These are phyloP conservation scores for Geopyxis carbonaria DNA, from an alignment of 495 filamentous ascomycete genomes.

Conservation along the genomic window DNA sequence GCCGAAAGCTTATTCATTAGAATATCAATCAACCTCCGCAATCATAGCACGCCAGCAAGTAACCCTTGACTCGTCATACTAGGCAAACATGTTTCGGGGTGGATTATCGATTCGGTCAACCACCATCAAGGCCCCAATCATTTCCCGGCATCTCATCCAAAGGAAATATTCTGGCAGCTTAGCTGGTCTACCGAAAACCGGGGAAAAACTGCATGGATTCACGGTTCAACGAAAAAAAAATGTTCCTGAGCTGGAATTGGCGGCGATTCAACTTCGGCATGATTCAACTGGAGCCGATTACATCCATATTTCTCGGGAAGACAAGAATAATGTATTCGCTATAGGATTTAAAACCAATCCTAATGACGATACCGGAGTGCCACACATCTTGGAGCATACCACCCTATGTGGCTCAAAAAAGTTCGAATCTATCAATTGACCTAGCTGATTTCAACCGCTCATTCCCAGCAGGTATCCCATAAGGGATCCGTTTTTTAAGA, in stretches of 20 bases:
- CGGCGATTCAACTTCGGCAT: conserved; percentile 74
- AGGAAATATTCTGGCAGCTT: too few species aligned
- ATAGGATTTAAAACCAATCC: conserved; percentile 98
- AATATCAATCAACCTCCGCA: too few species aligned
- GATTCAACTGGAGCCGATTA: conserved; percentile 91
- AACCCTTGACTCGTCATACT: too few species aligned
- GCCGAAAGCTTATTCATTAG: too few species aligned
- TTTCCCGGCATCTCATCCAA: too few species aligned
- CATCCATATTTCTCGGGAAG: conserved; percentile 81
- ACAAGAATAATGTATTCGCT: conserved; percentile 98
- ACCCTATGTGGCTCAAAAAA: conserved; percentile 95
- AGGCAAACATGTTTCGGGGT: too few species aligned
- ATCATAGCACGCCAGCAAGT: too few species aligned
- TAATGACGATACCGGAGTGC: conserved; percentile 86
- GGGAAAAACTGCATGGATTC: conserved; percentile 82
- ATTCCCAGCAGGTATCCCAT: conserved; percentile 58
- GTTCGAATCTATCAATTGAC: conserved; percentile 32
- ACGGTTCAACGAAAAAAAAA: conserved; percentile 73
- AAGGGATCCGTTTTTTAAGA: conserved; percentile 98
- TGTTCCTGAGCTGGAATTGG: conserved; percentile 83
- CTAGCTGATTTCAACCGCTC: conserved; percentile 10
- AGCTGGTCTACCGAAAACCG: conserved; percentile 59
- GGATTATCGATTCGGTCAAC: too few species aligned
- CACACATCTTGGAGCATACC: conserved; percentile 94
- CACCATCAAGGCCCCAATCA: too few species aligned